These are phyloP conservation scores for Kluyveromyces aestuarii DNA, from an alignment of 805 yeast genomes.

Conservation along the genomic window DNA sequence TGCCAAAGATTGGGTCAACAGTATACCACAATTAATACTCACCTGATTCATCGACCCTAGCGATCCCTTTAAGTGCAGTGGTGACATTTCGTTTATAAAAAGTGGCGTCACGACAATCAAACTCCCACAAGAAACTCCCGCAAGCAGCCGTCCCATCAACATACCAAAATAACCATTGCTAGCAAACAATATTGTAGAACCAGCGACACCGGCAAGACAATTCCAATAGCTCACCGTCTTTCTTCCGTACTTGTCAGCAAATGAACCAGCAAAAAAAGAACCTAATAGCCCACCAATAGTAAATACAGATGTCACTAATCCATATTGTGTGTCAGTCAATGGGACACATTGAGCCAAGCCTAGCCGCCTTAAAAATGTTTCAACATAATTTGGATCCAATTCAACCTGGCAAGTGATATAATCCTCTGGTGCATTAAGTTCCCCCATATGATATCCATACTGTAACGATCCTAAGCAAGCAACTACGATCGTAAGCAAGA, in stretches of 20 bases:
- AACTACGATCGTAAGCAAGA: constrained; percentile 38
- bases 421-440: constrained; percentile 81
- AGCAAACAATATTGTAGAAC: constrained; percentile 51
- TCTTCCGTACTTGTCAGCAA: constrained; percentile 66
- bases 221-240: constrained; percentile 44
- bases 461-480: constrained; percentile 76
- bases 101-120: constrained; percentile 81
- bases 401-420: constrained; percentile 47
- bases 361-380: constrained; percentile 36
- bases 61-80: constrained; percentile 56
- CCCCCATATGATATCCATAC: constrained; percentile 93
- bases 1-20: constrained; percentile 70
- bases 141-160: constrained; percentile 59
- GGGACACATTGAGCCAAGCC: constrained; percentile 49
- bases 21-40: constrained; percentile 75
- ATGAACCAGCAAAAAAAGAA: constrained; percentile 56
- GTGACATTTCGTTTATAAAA: constrained; percentile 72
- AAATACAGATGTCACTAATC: constrained; percentile 70
- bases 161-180: constrained; percentile 37
- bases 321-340: constrained; percentile 49
- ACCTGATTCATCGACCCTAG: constrained; percentile 89
- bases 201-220: constrained; percentile 44
- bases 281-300: constrained; percentile 79
- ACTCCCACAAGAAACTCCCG: constrained; percentile 84
- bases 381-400: constrained; percentile 21